Base-by-base conservation (phyloP, 345 rosid genomes). In the Eucalyptus caleyi region DNA sequence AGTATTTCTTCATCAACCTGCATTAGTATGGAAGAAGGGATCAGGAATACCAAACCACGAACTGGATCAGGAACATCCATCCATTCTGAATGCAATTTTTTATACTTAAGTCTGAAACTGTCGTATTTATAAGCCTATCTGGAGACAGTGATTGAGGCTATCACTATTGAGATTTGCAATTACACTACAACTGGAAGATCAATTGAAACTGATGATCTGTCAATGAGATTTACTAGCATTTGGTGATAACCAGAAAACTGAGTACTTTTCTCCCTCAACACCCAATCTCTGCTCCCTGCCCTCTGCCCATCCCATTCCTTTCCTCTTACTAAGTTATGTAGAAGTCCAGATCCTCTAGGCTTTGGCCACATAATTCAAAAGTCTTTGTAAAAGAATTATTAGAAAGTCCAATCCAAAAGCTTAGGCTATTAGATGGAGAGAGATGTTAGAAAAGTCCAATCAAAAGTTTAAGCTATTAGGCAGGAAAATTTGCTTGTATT, bases 1-100 rank as follows among this genome's bases (percentile, higher is more conserved):
- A 98, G 94, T 86, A 97, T 95, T 90, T 98, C 97, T 90, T 96
- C 99, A 85, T 98, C 97, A 91, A 97, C 95, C 99, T 98, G 95
- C 92, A 91, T 90, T 88, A 45, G 47, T 15, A 47, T 86, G 85
- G 91, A 27, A 62, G 62, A 45, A 14, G 32, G 15, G 82, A 50
- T 19, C 51, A 87, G 86, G 45, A 87, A 34, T 44, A 24, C 60
- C 47, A 77, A 77, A 21, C 83, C 83, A 77, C 47, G 8, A 77
- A 77, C 15, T 40, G 27, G 47, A 77, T 77, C 83, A 37, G 45
- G 83, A 77, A 77, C 83, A 77, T 77, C 83, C 83, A 77, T 40
- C 12, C 27, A 37, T 77, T 77, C 83, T 77, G 83, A 21, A 77
- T 40, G 83, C 83, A 40, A 77, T 37, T 40, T 72, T 34, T 40